Evolutionary conservation across 192 early-diverging fungal genomes (phyloP).

Genomic region (Coemansia sp.): DNA sequence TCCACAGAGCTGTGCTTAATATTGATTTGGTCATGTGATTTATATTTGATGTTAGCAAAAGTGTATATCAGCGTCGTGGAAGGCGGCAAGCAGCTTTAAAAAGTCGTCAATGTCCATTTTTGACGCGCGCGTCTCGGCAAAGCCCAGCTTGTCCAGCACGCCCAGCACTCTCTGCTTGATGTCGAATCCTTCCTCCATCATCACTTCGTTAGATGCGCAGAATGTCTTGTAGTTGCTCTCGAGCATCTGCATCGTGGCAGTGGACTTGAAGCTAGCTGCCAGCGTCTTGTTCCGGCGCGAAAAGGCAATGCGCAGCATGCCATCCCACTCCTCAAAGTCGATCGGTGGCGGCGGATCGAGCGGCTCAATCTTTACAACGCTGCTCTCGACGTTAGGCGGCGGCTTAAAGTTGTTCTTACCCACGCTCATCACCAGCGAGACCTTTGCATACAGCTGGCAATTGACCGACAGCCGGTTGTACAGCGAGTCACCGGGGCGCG

Average conservation of each 20-base stretch:
- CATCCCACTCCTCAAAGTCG: conserved; percentile 97
- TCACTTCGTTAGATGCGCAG: conserved; percentile 80
- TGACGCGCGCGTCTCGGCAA: conserved; percentile 78
- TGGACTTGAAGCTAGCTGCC: conserved; percentile 87
- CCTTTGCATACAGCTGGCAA: conserved; percentile 92
- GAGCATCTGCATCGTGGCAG: conserved; percentile 84
- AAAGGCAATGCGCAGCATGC: conserved; percentile 91
- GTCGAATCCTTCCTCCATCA: conserved; percentile 84
- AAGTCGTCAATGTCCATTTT: conserved; percentile 97
- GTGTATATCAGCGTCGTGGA: conserved; percentile 91
- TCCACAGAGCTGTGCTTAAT: neutral
- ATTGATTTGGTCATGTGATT: neutral
- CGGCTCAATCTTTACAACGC: conserved; percentile 94
- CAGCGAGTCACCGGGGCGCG: conserved; percentile 89
- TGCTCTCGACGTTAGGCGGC: conserved; percentile 95
- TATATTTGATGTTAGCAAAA: conserved; percentile 65
- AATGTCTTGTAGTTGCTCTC: conserved; percentile 97
- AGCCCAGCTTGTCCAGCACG: conserved; percentile 71
- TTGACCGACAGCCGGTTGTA: conserved; percentile 95
- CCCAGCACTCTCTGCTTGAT: conserved; percentile 79
- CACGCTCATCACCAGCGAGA: conserved; percentile 97
- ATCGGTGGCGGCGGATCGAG: conserved; percentile 93
- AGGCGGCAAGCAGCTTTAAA: conserved; percentile 84
- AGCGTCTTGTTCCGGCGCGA: conserved; percentile 94
- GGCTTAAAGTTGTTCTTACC: conserved; percentile 98